Conservation (phyloP, 2,329 filamentous ascomycete genomes). For the Xylariaceae sp. region DNA sequence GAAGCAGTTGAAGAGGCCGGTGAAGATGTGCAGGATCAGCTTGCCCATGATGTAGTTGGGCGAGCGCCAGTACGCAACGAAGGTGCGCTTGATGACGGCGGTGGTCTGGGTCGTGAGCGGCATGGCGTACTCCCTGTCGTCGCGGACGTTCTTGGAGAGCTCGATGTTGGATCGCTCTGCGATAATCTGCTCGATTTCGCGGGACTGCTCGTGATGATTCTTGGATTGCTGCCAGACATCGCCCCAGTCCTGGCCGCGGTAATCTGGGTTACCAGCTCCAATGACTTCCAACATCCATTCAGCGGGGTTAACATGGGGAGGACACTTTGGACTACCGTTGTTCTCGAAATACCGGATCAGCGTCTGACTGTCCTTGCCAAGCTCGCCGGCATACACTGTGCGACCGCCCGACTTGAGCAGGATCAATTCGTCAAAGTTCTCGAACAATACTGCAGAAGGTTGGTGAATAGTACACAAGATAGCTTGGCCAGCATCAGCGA, state of each 20-base stretch:
- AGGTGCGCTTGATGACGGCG: slow-evolving; percentile 53
- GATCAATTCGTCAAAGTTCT: slow-evolving; percentile 52
- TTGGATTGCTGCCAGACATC: slow-evolving; percentile 54
- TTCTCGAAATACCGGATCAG: slow-evolving; percentile 49
- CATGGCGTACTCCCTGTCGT: slow-evolving; percentile 60
- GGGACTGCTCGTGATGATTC: slow-evolving; percentile 39
- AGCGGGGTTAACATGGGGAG: slow-evolving; percentile 45
- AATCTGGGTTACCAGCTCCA: slow-evolving; percentile 59
- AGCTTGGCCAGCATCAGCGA: slow-evolving; percentile 56
- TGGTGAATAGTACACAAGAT: slow-evolving; percentile 60
- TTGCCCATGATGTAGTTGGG: slow-evolving; percentile 61
- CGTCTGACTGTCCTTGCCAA: slow-evolving; percentile 43
- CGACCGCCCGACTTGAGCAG: slow-evolving; percentile 50
- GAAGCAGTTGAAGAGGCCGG: slow-evolving; percentile 65
- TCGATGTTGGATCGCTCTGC: slow-evolving; percentile 27
- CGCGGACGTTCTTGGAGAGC: slow-evolving; percentile 35
- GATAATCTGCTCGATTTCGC: slow-evolving; percentile 51
- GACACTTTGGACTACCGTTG: slow-evolving; percentile 44
- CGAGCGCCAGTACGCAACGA: slow-evolving; percentile 61
- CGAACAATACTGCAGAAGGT: slow-evolving; percentile 51
- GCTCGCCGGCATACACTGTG: slow-evolving; percentile 50
- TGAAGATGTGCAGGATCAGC: slow-evolving; percentile 57
- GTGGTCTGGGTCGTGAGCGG: slow-evolving; percentile 49
- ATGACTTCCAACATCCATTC: slow-evolving; percentile 55
- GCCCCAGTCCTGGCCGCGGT: slow-evolving; percentile 58